Conservation (phyloP, 2,329 filamentous ascomycete genomes). For the Tetracladium maxilliforme region DNA sequence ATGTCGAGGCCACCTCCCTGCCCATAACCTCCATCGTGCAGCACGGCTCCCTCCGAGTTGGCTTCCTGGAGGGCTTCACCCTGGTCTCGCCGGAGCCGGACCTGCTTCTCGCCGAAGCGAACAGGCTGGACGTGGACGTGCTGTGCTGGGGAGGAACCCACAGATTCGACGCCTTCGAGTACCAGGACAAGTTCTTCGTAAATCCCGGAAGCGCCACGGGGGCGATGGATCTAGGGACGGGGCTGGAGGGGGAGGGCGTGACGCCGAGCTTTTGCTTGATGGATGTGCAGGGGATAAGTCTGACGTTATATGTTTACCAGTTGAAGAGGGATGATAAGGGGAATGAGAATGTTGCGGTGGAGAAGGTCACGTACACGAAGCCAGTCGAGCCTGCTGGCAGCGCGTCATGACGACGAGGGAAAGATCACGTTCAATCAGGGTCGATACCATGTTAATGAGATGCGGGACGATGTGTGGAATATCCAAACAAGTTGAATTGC, state of each 20-base stretch:
- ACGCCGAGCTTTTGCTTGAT: slow-evolving; percentile 91
- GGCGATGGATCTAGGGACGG: slow-evolving; percentile 43
- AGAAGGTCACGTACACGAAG: slow-evolving; percentile 79
- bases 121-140: slow-evolving; percentile 54
- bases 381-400: slow-evolving; percentile 35
- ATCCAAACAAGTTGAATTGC: no score
- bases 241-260: slow-evolving; percentile 50
- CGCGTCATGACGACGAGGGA: slow-evolving; percentile 8
- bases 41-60: slow-evolving; percentile 49
- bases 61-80: slow-evolving; percentile 54
- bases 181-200: slow-evolving; percentile 62
- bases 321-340: slow-evolving; percentile 64
- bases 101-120: slow-evolving; percentile 50
- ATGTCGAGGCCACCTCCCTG: slow-evolving; percentile 50
- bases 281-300: slow-evolving; percentile 95
- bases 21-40: slow-evolving; percentile 52
- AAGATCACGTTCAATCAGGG: no score
- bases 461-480: no score
- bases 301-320: slow-evolving; percentile 92
- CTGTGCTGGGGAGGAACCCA: slow-evolving; percentile 56
- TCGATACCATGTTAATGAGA: no score
- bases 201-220: slow-evolving; percentile 55
- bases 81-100: slow-evolving; percentile 51
- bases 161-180: slow-evolving; percentile 56
- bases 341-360: slow-evolving; percentile 65